Conservation (phyloP, 805 yeast species). For the Nakazawaea pomicola region DNA sequence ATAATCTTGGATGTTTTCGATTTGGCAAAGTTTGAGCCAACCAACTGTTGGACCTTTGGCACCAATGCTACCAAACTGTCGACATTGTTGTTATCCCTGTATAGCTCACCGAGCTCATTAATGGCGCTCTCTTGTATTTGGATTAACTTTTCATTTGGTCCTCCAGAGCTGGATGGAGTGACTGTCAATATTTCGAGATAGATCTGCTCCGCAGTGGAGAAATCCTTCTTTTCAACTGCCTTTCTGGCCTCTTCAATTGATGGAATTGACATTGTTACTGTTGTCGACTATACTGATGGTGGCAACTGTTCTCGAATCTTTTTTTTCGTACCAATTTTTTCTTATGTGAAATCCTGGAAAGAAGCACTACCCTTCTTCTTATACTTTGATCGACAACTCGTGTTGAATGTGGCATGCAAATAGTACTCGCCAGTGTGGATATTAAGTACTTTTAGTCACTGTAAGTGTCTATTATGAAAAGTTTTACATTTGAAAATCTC, state of each 20-base stretch:
- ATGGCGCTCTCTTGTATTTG: slow-evolving; percentile 67
- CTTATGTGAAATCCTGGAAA: too few relatives aligned
- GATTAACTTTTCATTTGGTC: slow-evolving; percentile 32
- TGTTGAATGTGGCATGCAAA: neutral
- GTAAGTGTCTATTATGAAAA: too few relatives aligned
- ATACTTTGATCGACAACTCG: neutral
- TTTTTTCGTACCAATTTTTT: slow-evolving; percentile 1
- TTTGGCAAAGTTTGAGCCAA: slow-evolving; percentile 72
- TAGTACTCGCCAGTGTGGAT: too few relatives aligned
- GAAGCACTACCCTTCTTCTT: too few relatives aligned
- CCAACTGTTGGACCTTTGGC: slow-evolving; percentile 60
- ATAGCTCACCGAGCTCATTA: slow-evolving; percentile 69
- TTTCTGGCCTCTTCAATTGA: slow-evolving; percentile 57
- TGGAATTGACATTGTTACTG: slow-evolving; percentile 22
- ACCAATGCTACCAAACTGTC: slow-evolving; percentile 58
- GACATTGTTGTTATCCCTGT: slow-evolving; percentile 43
- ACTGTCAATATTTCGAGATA: slow-evolving; percentile 45
- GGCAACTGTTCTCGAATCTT: neutral
- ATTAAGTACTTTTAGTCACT: neutral
- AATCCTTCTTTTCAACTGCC: slow-evolving; percentile 45
- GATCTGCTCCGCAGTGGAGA: slow-evolving; percentile 51
- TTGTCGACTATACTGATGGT: slow-evolving; percentile 1
- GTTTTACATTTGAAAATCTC: too few relatives aligned
- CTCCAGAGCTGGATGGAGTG: slow-evolving; percentile 10
- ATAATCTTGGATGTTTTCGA: slow-evolving; percentile 93